phyloP scores from a whole-genome alignment of 495 filamentous ascomycete species.

The Aspergillus nidulans region DNA sequence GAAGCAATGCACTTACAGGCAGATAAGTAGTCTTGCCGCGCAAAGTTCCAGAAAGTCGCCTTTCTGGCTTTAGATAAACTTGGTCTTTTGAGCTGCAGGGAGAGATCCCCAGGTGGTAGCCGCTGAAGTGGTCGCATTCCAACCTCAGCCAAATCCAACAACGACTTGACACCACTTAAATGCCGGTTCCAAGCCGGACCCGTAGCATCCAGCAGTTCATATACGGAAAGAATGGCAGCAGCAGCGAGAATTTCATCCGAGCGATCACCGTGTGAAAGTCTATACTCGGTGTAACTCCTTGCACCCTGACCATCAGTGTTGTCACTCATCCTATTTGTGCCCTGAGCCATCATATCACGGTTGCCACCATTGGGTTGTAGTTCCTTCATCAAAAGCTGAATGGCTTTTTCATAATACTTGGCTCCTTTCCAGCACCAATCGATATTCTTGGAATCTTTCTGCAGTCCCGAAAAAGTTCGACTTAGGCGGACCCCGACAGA shows the following conservation, averaged over 20 bases:
- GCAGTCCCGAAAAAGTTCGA: constrained; percentile 50
- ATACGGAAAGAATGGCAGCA: constrained; percentile 59
- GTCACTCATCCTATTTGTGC: constrained; percentile 32
- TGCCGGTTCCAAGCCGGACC: constrained; percentile 60
- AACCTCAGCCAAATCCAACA: constrained; percentile 59
- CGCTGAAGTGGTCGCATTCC: constrained; percentile 56
- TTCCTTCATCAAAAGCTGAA: constrained; percentile 58
- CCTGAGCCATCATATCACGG: constrained; percentile 34
- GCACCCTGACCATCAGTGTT: constrained; percentile 35
- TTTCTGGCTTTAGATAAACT: constrained; percentile 50
- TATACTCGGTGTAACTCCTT: constrained; percentile 35
- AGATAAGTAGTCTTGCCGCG: constrained; percentile 59
- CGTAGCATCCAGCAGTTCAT: constrained; percentile 60
- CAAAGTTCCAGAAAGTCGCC: constrained; percentile 65
- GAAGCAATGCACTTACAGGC: constrained; percentile 46
- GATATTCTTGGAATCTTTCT: constrained; percentile 40
- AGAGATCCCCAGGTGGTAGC: constrained; percentile 31
- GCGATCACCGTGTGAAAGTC: constrained; percentile 38
- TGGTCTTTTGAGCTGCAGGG: constrained; percentile 29
- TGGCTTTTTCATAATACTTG: constrained; percentile 60
- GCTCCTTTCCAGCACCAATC: constrained; percentile 55
- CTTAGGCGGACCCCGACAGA: constrained; percentile 44
- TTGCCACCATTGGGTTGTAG: constrained; percentile 44
- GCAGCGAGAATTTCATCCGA: constrained; percentile 60
- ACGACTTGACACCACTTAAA: constrained; percentile 58